Evolutionary conservation across 2,329 filamentous ascomycete species (phyloP).

Genomic region (Paramyrothecium roridum): DNA sequence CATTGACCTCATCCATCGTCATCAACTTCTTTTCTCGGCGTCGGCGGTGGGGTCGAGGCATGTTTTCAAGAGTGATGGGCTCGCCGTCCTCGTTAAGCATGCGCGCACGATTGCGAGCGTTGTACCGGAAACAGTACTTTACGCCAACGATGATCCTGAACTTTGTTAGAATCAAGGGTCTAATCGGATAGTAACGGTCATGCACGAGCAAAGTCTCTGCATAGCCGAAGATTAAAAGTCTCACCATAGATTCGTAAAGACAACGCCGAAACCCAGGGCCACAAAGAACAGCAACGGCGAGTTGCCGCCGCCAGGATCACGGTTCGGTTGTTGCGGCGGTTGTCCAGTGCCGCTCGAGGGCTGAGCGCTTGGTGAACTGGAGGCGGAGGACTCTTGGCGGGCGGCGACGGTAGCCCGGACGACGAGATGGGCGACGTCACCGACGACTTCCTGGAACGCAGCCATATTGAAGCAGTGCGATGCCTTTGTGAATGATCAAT

Average conservation of each 20-base stretch:
- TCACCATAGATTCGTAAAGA: slow-evolving; percentile 98
- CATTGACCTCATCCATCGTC: slow-evolving; percentile 98
- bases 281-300: slow-evolving; percentile 73
- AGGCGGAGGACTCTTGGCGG: slow-evolving; percentile 14
- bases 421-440: slow-evolving; percentile 20
- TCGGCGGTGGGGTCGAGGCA: slow-evolving; percentile 81
- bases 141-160: slow-evolving; percentile 97
- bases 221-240: slow-evolving; percentile 24
- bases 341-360: no score
- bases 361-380: slow-evolving; percentile 1
- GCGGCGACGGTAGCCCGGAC: slow-evolving; percentile 14
- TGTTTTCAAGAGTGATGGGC: slow-evolving; percentile 80
- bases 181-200: slow-evolving; percentile 33
- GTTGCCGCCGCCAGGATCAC: slow-evolving; percentile 27
- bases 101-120: slow-evolving; percentile 82
- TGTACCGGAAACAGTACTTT: slow-evolving; percentile 99
- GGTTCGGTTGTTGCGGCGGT: background rate
- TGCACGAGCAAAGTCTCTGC: background rate
- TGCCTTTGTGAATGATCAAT: background rate
- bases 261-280: slow-evolving; percentile 92
- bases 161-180: slow-evolving; percentile 16
- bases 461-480: slow-evolving; percentile 16
- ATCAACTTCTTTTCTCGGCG: slow-evolving; percentile 97
- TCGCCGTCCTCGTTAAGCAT: slow-evolving; percentile 79
- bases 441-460: slow-evolving; percentile 17